Evolutionary conservation across 164 flowering plant species (phyloP), one percentile per base, ranked within the genome.

Genomic region (Nymphaea colorata): DNA sequence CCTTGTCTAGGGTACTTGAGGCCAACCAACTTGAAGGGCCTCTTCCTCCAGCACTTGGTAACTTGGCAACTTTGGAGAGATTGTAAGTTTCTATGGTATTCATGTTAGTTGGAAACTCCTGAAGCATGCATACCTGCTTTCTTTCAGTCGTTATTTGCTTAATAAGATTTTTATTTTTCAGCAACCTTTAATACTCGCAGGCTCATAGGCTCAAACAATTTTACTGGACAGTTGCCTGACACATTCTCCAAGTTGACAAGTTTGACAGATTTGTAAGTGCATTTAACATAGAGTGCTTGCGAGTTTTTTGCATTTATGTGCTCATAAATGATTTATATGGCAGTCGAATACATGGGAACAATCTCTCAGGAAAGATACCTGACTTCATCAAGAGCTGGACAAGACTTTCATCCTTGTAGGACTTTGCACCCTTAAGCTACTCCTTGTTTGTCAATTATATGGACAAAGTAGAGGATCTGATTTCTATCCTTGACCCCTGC

Each of bases 321-420:
- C 42, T 25, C 63, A 36, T 36, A 68, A 4, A n/a, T 4, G 36
- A 66, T 79, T 14, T 65, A 69, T 16, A 62, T 69, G 84, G 82
- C 92, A 94, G 99, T 78, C 71, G 87, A 72, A 78, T 94, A 71
- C 92, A 84, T 76, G 98, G 98, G 68, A 90, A 43, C 73, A 18
- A 41, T 14, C 64, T 91, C 41, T 76, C 91, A 3, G 99, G 99
- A 64, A 83, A 64, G 71, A 84, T 94, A 76, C 98, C 98, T 44
- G 83, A 82, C 68, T 82, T 89, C 67, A 86, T 94, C 57, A 96
- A 97, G 57, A 90, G 85, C 71, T 88, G 90, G 97, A 80, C 81
- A 44, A 67, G 69, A 14, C 65, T 93, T 59, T 12, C 5, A 0
- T 80, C 82, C 72, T 72, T 91, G 97, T 91, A 73, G 84, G 78